Evolutionary conservation across 257 asterid genomes (phyloP).

Genomic region (Solanum boliviense): DNA sequence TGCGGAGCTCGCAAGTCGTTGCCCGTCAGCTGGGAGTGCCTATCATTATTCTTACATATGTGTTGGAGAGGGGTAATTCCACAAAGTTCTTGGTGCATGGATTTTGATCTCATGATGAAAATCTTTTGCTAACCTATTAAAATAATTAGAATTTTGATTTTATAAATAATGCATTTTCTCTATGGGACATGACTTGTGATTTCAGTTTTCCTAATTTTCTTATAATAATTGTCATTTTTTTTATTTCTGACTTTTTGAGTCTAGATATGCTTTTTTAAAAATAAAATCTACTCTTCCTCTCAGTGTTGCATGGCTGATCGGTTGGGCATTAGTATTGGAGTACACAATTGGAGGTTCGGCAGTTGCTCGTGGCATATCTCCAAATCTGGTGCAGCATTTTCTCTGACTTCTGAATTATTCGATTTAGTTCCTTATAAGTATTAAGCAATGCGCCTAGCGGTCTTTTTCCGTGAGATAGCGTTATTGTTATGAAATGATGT

Average conservation of each 20-base stretch:
- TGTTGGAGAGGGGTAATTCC: constrained; percentile 77
- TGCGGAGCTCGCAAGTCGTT: constrained; percentile 89
- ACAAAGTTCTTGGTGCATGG: neutral
- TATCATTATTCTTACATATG: constrained; percentile 95
- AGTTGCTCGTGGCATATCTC: constrained; percentile 98
- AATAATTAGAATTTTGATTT: neutral
- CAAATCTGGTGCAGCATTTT: constrained; percentile 60
- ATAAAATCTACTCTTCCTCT: neutral
- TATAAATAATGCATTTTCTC: neutral
- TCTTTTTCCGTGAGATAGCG: neutral
- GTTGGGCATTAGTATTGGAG: constrained; percentile 92
- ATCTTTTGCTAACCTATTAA: neutral
- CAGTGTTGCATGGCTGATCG: constrained; percentile 96
- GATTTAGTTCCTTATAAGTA: neutral
- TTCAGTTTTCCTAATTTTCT: neutral
- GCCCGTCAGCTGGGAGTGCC: constrained; percentile 99
- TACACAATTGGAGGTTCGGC: constrained; percentile 98
- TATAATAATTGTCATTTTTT: neutral
- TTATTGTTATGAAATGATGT: neutral
- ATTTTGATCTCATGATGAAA: neutral
- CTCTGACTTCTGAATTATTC: neutral
- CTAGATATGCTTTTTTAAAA: neutral
- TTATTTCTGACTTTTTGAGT: neutral
- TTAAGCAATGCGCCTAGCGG: neutral
- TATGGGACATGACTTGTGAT: neutral